Conservation (phyloP, 345 rosid species). For the Excoecaria agallocha region DNA sequence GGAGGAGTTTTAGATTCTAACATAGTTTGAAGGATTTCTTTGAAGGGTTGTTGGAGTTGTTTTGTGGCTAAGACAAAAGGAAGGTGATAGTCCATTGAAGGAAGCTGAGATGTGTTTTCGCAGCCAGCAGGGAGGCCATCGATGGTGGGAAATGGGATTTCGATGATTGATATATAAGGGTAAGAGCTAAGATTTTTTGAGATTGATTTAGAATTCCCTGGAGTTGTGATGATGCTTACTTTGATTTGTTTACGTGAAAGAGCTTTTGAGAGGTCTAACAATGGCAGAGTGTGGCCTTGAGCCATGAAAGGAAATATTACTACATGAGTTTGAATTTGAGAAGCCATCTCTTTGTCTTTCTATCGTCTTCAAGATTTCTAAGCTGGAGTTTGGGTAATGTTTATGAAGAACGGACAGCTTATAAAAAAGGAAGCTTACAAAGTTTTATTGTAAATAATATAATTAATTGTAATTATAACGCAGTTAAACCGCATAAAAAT, state of each 20-base stretch:
- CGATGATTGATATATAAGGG: slow-evolving; percentile 2
- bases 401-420: no score
- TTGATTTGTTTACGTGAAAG: slow-evolving; percentile 41
- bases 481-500: no score
- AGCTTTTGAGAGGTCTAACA: slow-evolving; percentile 47
- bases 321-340: slow-evolving; percentile 13
- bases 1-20: slow-evolving; percentile 14
- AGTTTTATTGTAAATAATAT: no score
- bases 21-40: slow-evolving; percentile 2
- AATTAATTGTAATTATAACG: no score
- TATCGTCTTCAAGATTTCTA: no score
- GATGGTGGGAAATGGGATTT: slow-evolving; percentile 22
- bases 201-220: slow-evolving; percentile 25
- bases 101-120: slow-evolving; percentile 24
- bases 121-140: slow-evolving; percentile 18
- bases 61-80: slow-evolving; percentile 20
- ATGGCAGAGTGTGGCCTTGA: slow-evolving; percentile 57
- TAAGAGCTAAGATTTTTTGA: not conserved
- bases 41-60: slow-evolving; percentile 17
- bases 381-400: no score
- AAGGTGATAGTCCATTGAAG: slow-evolving; percentile 11
- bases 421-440: no score
- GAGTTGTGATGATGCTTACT: slow-evolving; percentile 49
- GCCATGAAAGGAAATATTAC: slow-evolving; percentile 57
- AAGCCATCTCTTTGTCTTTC: not conserved